phyloP scores from a whole-genome alignment of 2,329 filamentous ascomycete species.

The Gaeumannomyces sp. region DNA sequence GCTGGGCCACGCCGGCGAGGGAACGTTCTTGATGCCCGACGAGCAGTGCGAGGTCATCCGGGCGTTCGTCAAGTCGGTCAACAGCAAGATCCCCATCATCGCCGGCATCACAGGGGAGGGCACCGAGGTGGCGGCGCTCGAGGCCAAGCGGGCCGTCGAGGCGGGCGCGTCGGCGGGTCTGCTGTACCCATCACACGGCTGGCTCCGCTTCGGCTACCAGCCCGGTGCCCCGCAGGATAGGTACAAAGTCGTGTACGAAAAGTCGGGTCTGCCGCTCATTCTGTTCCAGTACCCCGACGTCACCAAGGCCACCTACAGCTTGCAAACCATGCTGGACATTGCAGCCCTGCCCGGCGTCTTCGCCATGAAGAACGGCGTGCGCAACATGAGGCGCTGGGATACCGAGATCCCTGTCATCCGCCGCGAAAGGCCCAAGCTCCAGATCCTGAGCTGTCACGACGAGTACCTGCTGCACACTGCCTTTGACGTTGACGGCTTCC shows the following conservation, averaged over 20 bases:
- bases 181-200: conserved; percentile 46
- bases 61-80: conserved; percentile 42
- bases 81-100: conserved; percentile 44
- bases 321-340: conserved; percentile 47
- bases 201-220: conserved; percentile 50
- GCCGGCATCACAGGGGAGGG: conserved; percentile 48
- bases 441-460: conserved; percentile 45
- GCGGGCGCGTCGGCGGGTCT: conserved; percentile 44
- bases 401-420: conserved; percentile 48
- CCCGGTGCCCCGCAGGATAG: conserved; percentile 45
- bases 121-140: conserved; percentile 44
- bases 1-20: conserved; percentile 48
- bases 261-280: conserved; percentile 41
- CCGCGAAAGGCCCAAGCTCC: conserved; percentile 39
- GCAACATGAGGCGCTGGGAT: conserved; percentile 52
- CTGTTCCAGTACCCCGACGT: conserved; percentile 49
- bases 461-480: conserved; percentile 46
- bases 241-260: conserved; percentile 44
- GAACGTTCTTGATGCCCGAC: conserved; percentile 44
- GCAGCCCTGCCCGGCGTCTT: conserved; percentile 45
- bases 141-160: conserved; percentile 9
- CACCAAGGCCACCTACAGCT: conserved; percentile 45
- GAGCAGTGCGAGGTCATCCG: conserved; percentile 44
- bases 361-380: conserved; percentile 51
- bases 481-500: conserved; percentile 47